Evolutionary conservation across 768 basidiomycete species (phyloP).

Genomic region (Strobilomyces echinocephalus): DNA sequence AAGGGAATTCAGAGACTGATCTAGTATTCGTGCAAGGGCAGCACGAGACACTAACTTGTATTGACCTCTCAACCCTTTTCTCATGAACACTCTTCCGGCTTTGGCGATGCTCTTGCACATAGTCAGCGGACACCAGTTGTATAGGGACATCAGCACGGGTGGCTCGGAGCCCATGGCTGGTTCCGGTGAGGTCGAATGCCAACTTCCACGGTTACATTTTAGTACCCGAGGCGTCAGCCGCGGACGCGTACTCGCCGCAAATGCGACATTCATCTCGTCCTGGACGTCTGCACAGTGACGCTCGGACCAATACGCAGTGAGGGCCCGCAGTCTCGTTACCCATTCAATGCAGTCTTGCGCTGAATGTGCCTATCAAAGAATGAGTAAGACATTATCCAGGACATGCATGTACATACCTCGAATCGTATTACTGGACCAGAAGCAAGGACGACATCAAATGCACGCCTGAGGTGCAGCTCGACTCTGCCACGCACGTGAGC

Average conservation of each 20-base stretch:
- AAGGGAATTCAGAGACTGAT: background rate
- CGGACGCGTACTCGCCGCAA: constrained; percentile 44
- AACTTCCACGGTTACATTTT: constrained; percentile 29
- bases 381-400: constrained; percentile 1
- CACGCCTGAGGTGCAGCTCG: constrained; percentile 52
- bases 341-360: constrained; percentile 72
- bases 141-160: constrained; percentile 58
- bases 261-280: constrained; percentile 76
- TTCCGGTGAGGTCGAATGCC: constrained; percentile 44
- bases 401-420: constrained; percentile 52
- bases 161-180: constrained; percentile 50
- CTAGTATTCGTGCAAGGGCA: too few species aligned
- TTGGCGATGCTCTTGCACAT: constrained; percentile 74
- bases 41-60: constrained; percentile 57
- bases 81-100: constrained; percentile 68
- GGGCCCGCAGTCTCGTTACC: constrained; percentile 69
- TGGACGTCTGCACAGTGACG: constrained; percentile 71
- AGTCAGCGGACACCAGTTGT: constrained; percentile 84
- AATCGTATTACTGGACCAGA: constrained; percentile 69
- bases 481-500: constrained; percentile 39
- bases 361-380: constrained; percentile 52
- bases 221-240: constrained; percentile 53
- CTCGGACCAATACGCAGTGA: constrained; percentile 75
- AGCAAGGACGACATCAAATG: constrained; percentile 72
- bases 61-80: constrained; percentile 65